phyloP scores from a whole-genome alignment of 164 flowering plant genomes.

The Umbellularia californica region DNA sequence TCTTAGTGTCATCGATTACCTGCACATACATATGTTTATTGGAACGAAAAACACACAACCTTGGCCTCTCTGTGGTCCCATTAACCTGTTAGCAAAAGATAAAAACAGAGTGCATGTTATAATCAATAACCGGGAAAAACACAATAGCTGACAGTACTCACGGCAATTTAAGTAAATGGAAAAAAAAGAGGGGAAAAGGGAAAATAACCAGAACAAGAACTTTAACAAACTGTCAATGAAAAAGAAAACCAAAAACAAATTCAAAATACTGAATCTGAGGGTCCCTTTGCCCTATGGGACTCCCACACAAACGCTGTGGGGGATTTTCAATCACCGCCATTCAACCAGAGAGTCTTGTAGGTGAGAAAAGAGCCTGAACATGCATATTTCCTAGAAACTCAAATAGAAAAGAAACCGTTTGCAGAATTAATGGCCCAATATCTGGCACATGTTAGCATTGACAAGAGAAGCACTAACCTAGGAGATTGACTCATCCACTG shows the following conservation, averaged over 20 bases:
- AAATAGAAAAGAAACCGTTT: background rate
- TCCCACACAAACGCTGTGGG: too few relatives aligned
- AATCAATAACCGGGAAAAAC: background rate
- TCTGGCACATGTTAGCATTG: background rate
- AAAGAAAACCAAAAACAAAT: background rate
- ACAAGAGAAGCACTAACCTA: background rate
- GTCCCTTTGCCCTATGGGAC: too few relatives aligned
- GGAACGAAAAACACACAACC: conserved; percentile 84
- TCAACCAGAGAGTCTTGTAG: too few relatives aligned
- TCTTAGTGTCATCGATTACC: conserved; percentile 92
- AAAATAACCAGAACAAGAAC: background rate
- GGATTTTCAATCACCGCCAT: too few relatives aligned
- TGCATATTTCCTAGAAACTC: background rate
- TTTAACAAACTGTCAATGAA: background rate
- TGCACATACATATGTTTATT: conserved; percentile 91
- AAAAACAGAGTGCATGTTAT: background rate
- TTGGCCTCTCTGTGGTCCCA: conserved; percentile 94
- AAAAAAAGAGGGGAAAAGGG: background rate
- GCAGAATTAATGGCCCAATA: background rate
- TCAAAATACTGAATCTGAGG: background rate
- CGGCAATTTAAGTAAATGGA: background rate
- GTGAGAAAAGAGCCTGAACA: too few relatives aligned
- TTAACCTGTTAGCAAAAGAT: conserved; percentile 47
- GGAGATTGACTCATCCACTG: background rate
- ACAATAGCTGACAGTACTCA: background rate